phyloP scores from a whole-genome alignment of 2,329 filamentous ascomycete species.

The Lachnellula willkommii region DNA sequence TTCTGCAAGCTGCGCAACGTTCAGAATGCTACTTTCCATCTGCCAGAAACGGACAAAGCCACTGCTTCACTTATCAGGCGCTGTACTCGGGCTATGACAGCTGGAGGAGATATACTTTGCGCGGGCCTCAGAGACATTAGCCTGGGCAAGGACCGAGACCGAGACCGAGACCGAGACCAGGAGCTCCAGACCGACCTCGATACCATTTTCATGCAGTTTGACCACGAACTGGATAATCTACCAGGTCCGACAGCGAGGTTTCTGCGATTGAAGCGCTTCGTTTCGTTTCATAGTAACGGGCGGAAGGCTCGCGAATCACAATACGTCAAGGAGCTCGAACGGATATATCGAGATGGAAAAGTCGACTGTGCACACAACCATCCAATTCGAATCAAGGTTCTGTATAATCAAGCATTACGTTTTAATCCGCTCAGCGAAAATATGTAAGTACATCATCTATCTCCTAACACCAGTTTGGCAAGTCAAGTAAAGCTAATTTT shows the following conservation, averaged over 20 bases:
- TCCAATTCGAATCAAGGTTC: background rate
- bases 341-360: background rate
- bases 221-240: background rate
- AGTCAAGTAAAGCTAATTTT: no score
- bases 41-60: background rate
- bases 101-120: background rate
- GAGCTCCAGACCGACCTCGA: background rate
- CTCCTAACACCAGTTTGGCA: no score
- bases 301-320: background rate
- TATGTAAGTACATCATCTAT: no score
- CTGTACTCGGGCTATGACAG: background rate
- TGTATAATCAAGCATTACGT: background rate
- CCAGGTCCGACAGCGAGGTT: background rate
- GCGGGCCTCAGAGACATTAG: background rate
- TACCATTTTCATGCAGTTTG: background rate
- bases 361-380: background rate
- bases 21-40: background rate
- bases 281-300: background rate
- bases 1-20: background rate
- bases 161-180: background rate
- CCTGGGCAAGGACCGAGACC: background rate
- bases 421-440: background rate
- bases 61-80: background rate
- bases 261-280: background rate
- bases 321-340: background rate